Evolutionary conservation across 2,329 filamentous ascomycete genomes (phyloP).

Genomic region (Fusarium kyushuense): DNA sequence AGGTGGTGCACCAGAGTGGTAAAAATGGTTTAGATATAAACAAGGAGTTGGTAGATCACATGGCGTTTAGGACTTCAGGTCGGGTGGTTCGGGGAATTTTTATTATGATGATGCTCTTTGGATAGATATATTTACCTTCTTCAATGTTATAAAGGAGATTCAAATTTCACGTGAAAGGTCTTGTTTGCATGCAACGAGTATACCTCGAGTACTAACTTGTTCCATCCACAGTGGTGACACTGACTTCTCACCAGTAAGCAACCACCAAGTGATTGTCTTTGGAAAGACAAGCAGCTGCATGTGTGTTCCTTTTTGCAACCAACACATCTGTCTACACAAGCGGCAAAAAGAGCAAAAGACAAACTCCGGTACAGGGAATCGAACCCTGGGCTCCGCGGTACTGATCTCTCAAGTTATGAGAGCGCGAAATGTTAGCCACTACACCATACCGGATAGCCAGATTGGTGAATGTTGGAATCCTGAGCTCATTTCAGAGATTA

Average conservation of each 20-base stretch:
- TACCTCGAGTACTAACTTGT: no score
- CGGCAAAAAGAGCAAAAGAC: background rate
- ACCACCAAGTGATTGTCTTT: no score
- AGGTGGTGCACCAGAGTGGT: conserved; percentile 61
- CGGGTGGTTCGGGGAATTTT: background rate
- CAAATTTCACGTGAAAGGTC: background rate
- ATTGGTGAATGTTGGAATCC: background rate
- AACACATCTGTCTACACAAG: no score
- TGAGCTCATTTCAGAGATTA: accelerated
- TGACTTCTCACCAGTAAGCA: no score
- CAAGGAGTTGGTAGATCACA: background rate
- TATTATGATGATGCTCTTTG: background rate
- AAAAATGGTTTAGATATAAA: conserved; percentile 20
- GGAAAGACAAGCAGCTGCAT: no score
- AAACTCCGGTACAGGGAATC: conserved; percentile 48
- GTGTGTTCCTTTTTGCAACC: no score
- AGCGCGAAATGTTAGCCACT: conserved; percentile 53
- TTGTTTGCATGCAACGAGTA: no score
- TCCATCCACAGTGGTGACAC: no score
- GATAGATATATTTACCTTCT: background rate
- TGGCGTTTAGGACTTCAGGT: conserved; percentile 20
- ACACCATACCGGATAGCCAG: conserved; percentile 49
- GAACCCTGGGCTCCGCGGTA: conserved; percentile 47
- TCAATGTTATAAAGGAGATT: background rate
- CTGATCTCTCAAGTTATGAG: conserved; percentile 46